phyloP scores from a whole-genome alignment of 2,329 filamentous ascomycete genomes.

The Ceratocystis destructans region DNA sequence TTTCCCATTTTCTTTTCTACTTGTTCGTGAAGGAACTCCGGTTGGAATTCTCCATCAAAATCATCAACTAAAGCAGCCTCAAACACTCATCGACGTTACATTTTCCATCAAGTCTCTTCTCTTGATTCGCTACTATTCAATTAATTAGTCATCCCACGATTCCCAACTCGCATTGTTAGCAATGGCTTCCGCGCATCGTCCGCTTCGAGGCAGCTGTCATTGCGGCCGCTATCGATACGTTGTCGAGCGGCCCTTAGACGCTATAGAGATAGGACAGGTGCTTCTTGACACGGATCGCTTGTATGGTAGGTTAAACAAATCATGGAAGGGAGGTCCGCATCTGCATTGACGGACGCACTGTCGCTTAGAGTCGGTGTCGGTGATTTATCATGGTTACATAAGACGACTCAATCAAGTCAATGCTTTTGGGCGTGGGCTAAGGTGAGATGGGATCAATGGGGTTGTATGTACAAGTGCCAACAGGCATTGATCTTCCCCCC shows the following conservation, averaged over 20 bases:
- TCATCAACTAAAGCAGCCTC: not conserved
- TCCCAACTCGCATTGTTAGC: not conserved
- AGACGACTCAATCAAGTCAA: not conserved
- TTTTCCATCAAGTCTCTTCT: not conserved
- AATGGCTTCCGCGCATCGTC: not conserved
- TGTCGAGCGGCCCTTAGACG: constrained; percentile 51
- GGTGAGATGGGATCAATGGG: not conserved
- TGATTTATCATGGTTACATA: constrained; percentile 4
- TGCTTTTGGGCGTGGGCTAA: not conserved
- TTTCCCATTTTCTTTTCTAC: constrained; percentile 5
- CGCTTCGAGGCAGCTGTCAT: constrained; percentile 55
- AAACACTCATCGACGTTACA: not conserved
- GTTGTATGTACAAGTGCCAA: not conserved
- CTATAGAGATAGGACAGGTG: constrained; percentile 46
- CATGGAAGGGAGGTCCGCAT: not conserved
- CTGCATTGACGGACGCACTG: not conserved
- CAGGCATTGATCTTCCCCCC: not conserved
- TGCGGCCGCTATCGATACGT: constrained; percentile 78
- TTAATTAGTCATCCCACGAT: not conserved
- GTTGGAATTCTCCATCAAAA: not conserved
- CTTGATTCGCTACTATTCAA: too few species aligned
- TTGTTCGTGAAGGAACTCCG: not conserved
- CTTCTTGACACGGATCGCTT: constrained; percentile 58
- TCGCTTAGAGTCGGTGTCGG: not conserved
- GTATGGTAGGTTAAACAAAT: constrained; percentile 48